These are phyloP conservation scores for Emmonsia crescens DNA, from an alignment of 2,329 filamentous ascomycete species.

Conservation along the genomic window DNA sequence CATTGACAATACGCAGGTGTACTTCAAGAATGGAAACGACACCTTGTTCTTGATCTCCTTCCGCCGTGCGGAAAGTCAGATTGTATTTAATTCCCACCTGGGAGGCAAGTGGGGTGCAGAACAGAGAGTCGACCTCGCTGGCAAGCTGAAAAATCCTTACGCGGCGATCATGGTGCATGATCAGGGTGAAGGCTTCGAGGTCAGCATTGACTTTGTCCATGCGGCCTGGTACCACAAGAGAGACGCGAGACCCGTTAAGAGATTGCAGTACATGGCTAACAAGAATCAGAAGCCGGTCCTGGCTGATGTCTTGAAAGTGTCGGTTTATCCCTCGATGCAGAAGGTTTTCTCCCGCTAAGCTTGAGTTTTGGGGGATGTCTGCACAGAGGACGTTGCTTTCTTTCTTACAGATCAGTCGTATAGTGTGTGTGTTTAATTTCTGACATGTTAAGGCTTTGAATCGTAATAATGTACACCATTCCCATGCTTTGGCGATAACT, in stretches of 20 bases:
- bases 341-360: background rate
- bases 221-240: background rate
- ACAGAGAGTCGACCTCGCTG: background rate
- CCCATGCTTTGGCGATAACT: background rate
- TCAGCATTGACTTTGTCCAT: constrained; percentile 1
- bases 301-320: background rate
- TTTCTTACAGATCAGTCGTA: background rate
- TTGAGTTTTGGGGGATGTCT: too few relatives aligned
- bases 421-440: background rate
- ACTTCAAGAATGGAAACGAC: background rate
- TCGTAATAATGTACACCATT: background rate
- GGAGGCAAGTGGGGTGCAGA: background rate
- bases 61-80: background rate
- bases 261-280: background rate
- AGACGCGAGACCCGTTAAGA: background rate
- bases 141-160: background rate
- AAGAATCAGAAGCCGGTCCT: background rate
- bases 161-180: background rate
- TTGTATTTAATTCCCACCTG: background rate
- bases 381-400: background rate
- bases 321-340: background rate
- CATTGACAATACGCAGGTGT: constrained; percentile 1
- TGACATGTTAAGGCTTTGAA: background rate
- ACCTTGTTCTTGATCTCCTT: constrained; percentile 1
- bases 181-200: background rate